These are phyloP conservation scores for Chlorophyllum brunneum DNA, from an alignment of 768 basidiomycete genomes.

Conservation along the genomic window DNA sequence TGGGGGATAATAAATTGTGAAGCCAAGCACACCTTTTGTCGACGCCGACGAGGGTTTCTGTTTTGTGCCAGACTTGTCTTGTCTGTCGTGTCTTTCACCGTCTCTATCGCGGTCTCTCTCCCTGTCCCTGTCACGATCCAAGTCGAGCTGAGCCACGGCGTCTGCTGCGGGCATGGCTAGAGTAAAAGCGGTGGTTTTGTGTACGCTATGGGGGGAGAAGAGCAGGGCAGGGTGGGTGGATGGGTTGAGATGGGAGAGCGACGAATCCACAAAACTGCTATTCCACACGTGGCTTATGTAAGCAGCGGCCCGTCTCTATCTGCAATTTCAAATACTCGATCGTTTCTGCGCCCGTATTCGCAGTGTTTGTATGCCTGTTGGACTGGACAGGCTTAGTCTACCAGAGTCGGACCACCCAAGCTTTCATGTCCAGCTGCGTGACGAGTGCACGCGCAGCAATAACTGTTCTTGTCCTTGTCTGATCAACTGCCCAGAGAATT, in stretches of 20 bases:
- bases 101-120: conserved; percentile 23
- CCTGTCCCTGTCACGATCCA: conserved; percentile 26
- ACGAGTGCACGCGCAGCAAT: not conserved
- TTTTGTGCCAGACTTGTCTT: conserved; percentile 22
- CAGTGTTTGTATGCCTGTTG: too few species aligned
- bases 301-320: conserved; percentile 18
- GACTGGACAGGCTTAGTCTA: not conserved
- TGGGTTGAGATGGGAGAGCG: conserved; percentile 18
- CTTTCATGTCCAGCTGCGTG: too few species aligned
- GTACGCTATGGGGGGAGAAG: too few species aligned
- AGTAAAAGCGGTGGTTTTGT: too few species aligned
- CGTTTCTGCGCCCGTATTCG: too few species aligned
- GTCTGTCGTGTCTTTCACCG: conserved; percentile 20
- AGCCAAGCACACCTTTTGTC: conserved; percentile 22
- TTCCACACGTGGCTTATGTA: conserved; percentile 34
- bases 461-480: not conserved
- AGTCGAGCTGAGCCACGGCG: conserved; percentile 18
- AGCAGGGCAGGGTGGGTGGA: conserved; percentile 5
- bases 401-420: not conserved
- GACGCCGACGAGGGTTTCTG: conserved; percentile 25
- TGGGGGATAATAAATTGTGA: not conserved
- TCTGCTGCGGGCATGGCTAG: conserved; percentile 22
- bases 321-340: too few species aligned
- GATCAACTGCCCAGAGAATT: not conserved
- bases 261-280: conserved; percentile 32